phyloP scores from a whole-genome alignment of 441 rosid species.

The Populus tomentosa region DNA sequence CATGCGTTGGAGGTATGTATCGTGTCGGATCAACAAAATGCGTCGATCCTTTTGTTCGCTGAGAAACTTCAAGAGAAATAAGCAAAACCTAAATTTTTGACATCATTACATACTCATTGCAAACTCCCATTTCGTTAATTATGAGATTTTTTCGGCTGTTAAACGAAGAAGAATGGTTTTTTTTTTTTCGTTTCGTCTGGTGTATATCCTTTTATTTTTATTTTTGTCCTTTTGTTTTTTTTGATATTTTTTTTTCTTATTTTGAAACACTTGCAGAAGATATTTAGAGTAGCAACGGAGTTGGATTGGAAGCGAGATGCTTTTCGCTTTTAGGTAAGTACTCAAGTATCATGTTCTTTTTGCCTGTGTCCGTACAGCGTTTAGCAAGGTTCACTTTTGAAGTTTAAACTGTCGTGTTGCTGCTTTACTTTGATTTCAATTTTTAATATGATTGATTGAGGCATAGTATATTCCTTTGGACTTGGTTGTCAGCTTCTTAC shows the following conservation, averaged over 20 bases:
- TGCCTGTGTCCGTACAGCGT: slow-evolving; percentile 11
- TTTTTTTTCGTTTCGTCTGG: background rate
- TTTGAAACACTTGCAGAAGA: background rate
- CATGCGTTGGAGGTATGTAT: too few relatives aligned
- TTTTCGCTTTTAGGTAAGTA: slow-evolving; percentile 19
- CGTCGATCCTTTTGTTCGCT: slow-evolving; percentile 16
- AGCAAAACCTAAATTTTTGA: background rate
- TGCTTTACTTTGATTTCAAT: background rate
- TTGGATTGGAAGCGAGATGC: background rate
- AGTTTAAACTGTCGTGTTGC: background rate
- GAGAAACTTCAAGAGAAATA: slow-evolving; percentile 16
- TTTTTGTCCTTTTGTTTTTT: background rate
- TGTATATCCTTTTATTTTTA: background rate
- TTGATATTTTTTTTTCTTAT: background rate
- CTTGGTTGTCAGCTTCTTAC: too few relatives aligned
- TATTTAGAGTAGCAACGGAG: slow-evolving; percentile 1
- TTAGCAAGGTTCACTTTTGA: slow-evolving; percentile 7
- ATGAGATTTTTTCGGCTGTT: background rate
- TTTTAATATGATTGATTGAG: background rate
- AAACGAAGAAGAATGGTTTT: too few relatives aligned
- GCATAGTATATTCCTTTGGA: background rate
- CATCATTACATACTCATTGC: background rate
- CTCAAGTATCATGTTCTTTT: background rate
- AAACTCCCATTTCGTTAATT: too few relatives aligned
- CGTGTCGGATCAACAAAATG: too few relatives aligned